Base-by-base conservation (phyloP, 352 stramenopile genomes). In the Phytopythium delawarense region DNA sequence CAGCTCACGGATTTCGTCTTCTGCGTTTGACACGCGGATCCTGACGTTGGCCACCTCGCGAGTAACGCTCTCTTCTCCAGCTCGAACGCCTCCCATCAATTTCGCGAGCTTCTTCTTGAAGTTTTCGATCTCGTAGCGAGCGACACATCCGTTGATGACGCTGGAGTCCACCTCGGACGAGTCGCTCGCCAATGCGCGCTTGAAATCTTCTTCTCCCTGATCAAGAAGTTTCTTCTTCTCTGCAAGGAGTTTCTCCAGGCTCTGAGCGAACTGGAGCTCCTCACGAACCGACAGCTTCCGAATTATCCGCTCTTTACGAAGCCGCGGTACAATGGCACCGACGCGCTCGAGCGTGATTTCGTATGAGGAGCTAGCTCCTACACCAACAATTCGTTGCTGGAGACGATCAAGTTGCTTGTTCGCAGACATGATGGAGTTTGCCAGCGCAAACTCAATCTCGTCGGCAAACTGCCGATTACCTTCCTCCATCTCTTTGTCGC, bases 21-120 rank as follows among this genome's bases (percentile, higher is more conserved):
- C 67, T 5, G 70, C 63, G 60, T 94, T 91, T 50, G 76, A 67
- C 23, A 92, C 78, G 21, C 85, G 82, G 12, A 90, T 83, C 42
- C 78, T 76, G 0, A 76, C 71, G 30, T 91, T 94, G 12, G 62
- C 49, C 16, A 88, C 87, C 34, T 91, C 85, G 53, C 75, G 82
- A 7, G 61, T 49, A 21, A 92, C 79, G 40, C 76, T 70, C 28
- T 83, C 79, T 51, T 88, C 78, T 8, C 80, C 77, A 21, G 64
- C 76, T 40, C 80, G 84, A 16, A 94, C 67, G 9, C 67, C 72
- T 7, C 80, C 80, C 76, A 92, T 86, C 3, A 92, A 62, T 56
- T 89, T 87, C 0, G 69, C 76, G 1, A 92, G 71, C 52, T 90
- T 91, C n/a, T 76, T 71, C 59, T 88, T 90, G 69, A 92, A 94